Evolutionary conservation across 192 early-diverging fungal genomes (phyloP).

Genomic region (Lobosporangium transversale): DNA sequence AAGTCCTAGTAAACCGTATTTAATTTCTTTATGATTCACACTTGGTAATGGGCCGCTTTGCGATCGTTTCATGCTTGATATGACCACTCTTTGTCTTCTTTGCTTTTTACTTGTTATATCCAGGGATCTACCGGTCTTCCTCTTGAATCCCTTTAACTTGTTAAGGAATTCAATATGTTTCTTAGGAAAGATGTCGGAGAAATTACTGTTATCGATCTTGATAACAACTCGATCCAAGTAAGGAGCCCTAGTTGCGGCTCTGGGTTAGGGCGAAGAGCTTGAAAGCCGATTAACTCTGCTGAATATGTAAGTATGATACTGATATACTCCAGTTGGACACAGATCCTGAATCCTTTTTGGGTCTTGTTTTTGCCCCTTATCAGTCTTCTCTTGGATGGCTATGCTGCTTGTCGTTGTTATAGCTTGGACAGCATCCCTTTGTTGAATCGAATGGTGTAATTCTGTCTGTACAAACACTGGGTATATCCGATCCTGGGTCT

Average conservation of each 20-base stretch:
- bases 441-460: background rate
- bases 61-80: conserved; percentile 5
- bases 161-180: conserved; percentile 6
- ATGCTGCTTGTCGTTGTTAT: background rate
- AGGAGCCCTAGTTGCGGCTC: background rate
- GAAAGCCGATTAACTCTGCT: background rate
- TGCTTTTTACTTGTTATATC: conserved; percentile 8
- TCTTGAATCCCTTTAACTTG: conserved; percentile 9
- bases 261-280: background rate
- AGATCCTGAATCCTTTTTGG: background rate
- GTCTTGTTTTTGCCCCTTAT: background rate
- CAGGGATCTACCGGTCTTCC: conserved; percentile 2
- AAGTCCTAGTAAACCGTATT: conserved; percentile 6
- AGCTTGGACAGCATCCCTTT: background rate
- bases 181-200: conserved; percentile 7
- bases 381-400: background rate
- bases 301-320: background rate
- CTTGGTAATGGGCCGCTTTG: background rate
- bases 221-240: conserved; percentile 9
- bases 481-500: background rate
- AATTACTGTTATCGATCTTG: conserved; percentile 9
- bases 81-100: conserved; percentile 3
- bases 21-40: conserved; percentile 2
- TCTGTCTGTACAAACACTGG: conserved; percentile 1
- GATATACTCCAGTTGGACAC: conserved; percentile 1